phyloP scores from a whole-genome alignment of 352 stramenopile genomes.

The Phytophthora pinifolia region DNA sequence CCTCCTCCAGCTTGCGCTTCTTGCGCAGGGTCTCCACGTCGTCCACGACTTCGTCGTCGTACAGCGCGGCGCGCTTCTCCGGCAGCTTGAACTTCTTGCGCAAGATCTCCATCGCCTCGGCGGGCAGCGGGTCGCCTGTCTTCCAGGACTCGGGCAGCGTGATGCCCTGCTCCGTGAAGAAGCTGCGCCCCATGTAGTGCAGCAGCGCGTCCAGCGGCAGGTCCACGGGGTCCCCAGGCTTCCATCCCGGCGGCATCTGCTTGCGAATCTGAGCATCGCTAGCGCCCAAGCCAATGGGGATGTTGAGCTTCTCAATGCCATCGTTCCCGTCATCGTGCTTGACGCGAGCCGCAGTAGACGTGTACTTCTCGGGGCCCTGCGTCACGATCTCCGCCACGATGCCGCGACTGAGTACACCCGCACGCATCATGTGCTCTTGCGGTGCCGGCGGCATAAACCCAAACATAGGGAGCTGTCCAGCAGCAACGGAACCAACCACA shows the following conservation, averaged over 20 bases:
- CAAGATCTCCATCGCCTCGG: slow-evolving; percentile 74
- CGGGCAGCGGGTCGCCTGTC: slow-evolving; percentile 60
- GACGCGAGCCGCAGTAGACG: slow-evolving; percentile 40
- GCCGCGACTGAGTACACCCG: slow-evolving; percentile 75
- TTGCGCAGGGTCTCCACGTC: slow-evolving; percentile 68
- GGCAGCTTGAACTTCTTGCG: slow-evolving; percentile 82
- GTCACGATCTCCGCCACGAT: slow-evolving; percentile 83
- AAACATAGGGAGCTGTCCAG: slow-evolving; percentile 78
- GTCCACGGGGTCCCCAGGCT: slow-evolving; percentile 77
- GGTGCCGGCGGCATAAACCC: slow-evolving; percentile 84
- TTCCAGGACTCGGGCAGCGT: slow-evolving; percentile 71
- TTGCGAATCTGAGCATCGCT: slow-evolving; percentile 75
- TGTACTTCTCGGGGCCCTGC: slow-evolving; percentile 65
- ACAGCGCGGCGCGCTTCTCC: slow-evolving; percentile 63
- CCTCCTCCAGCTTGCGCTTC: slow-evolving; percentile 61
- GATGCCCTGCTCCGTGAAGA: slow-evolving; percentile 77
- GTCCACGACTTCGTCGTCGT: slow-evolving; percentile 77
- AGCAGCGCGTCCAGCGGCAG: slow-evolving; percentile 73
- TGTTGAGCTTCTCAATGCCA: slow-evolving; percentile 47
- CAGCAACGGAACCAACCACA: not conserved
- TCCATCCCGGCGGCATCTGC: slow-evolving; percentile 79
- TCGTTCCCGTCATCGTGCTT: slow-evolving; percentile 32
- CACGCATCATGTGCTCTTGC: slow-evolving; percentile 86
- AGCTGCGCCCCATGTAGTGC: slow-evolving; percentile 78
- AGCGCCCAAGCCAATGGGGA: slow-evolving; percentile 67